A percentile compares a stretch with the other conserved stretches of the same genome.
Conservation (phyloP, 2,329 filamentous ascomycete genomes). For the Penicillium sclerotiorum region DNA sequence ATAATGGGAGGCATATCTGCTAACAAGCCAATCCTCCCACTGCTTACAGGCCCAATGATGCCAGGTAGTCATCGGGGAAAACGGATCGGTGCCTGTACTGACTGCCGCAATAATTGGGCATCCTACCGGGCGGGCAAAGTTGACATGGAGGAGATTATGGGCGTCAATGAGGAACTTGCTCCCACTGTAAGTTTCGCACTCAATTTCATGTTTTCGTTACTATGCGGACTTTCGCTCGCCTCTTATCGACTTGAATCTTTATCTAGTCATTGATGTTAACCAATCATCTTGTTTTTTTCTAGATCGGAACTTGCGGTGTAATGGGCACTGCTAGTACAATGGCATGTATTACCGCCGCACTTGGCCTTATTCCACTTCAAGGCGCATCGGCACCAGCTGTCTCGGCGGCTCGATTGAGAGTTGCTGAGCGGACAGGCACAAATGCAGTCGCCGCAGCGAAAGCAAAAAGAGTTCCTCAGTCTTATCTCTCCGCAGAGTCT, state of each 20-base stretch:
- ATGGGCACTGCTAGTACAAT: constrained; percentile 63
- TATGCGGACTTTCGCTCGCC: too few species aligned
- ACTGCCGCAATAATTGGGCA: constrained; percentile 75
- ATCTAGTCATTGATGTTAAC: too few species aligned
- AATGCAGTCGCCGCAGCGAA: constrained; percentile 50
- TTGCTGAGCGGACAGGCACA: constrained; percentile 57
- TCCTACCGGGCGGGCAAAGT: constrained; percentile 66
- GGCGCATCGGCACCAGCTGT: constrained; percentile 59
- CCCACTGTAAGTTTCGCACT: constrained; percentile 67
- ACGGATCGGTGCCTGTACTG: constrained; percentile 72
- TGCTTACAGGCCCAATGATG: constrained; percentile 76
- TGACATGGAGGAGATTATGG: constrained; percentile 71
- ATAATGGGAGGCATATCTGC: constrained; percentile 75
- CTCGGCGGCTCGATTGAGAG: constrained; percentile 52
- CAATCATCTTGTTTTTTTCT: too few species aligned
- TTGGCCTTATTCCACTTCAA: constrained; percentile 56
- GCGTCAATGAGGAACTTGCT: constrained; percentile 71
- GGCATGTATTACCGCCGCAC: constrained; percentile 56
- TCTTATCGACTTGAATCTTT: too few species aligned
- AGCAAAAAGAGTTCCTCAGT: constrained; percentile 45
- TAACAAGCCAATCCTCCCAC: constrained; percentile 69
- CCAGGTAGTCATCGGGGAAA: constrained; percentile 67
- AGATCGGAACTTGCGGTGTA: constrained; percentile 57
- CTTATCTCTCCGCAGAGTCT: constrained; percentile 49
- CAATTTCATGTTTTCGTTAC: too few species aligned